These are phyloP conservation scores for Ocimum tenuiflorum DNA, from an alignment of 257 asterid genomes.

Conservation along the genomic window DNA sequence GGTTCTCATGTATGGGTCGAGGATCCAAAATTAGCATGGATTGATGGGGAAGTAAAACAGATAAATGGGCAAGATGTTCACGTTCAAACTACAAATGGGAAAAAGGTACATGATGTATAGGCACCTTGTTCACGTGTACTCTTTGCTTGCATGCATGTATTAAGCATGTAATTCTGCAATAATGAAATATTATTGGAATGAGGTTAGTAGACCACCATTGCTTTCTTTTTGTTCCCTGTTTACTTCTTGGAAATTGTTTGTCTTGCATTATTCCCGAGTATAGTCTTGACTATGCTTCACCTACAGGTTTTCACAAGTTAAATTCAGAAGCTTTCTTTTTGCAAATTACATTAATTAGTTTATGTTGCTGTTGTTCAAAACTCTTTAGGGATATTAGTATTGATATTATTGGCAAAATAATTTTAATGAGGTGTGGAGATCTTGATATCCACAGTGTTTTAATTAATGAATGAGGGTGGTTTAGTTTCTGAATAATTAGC, in stretches of 20 bases:
- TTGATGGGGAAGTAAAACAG: constrained; percentile 68
- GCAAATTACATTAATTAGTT: too few species aligned
- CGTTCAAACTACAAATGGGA: constrained; percentile 56
- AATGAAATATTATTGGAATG: background rate
- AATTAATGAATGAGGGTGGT: too few species aligned
- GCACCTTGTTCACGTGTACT: constrained; percentile 7
- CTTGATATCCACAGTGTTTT: too few species aligned
- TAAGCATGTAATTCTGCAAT: constrained; percentile 8
- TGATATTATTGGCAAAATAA: too few species aligned
- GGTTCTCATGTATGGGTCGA: constrained; percentile 92
- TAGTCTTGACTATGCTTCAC: background rate
- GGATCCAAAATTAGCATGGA: constrained; percentile 78
- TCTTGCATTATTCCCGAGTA: background rate
- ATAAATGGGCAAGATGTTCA: constrained; percentile 73
- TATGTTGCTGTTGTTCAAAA: too few species aligned
- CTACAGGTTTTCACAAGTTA: too few species aligned
- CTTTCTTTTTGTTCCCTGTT: background rate
- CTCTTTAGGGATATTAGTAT: too few species aligned
- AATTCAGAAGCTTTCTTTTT: too few species aligned
- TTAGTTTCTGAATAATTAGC: too few species aligned
- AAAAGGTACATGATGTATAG: constrained; percentile 44
- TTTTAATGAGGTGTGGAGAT: too few species aligned
- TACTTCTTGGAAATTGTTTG: background rate
- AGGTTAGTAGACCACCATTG: constrained; percentile 1
- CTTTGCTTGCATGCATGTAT: constrained; percentile 1